A percentile compares a stretch with the other conserved stretches of the same genome.
phyloP scores from a whole-genome alignment of 805 yeast genomes.

The Priceomyces castillae region DNA sequence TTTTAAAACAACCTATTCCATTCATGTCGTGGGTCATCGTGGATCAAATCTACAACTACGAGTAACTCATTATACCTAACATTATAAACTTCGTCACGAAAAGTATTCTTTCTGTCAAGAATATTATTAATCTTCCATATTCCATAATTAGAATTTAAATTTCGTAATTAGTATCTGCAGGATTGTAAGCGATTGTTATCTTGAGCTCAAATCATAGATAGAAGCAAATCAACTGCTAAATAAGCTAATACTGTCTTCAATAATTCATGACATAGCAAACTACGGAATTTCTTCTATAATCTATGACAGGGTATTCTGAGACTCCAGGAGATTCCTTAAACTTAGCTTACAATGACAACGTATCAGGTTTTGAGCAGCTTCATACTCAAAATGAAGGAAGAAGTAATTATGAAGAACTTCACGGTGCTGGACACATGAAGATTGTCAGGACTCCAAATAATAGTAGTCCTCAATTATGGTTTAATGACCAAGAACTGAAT shows the following conservation, averaged over 20 bases:
- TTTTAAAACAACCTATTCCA: constrained; percentile 4
- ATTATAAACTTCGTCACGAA: neutral
- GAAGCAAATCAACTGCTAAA: neutral
- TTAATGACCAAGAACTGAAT: no score
- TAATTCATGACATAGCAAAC: no score
- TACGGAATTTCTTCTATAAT: no score
- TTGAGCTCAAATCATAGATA: no score
- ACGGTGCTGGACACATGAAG: no score
- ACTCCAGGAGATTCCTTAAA: neutral
- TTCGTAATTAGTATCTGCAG: neutral
- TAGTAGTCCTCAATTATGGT: no score
- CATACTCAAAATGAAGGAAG: neutral
- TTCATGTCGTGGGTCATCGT: no score
- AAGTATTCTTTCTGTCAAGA: neutral
- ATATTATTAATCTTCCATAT: neutral
- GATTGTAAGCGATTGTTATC: neutral
- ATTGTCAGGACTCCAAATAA: no score
- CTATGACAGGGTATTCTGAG: no score
- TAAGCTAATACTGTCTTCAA: no score
- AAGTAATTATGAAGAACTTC: neutral
- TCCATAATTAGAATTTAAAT: neutral
- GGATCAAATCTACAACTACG: no score
- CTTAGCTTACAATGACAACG: constrained; percentile 1
- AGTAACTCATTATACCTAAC: neutral
- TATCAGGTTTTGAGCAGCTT: constrained; percentile 2